These are phyloP conservation scores for Leptodermis oblonga DNA, from an alignment of 257 asterid species.

Conservation along the genomic window DNA sequence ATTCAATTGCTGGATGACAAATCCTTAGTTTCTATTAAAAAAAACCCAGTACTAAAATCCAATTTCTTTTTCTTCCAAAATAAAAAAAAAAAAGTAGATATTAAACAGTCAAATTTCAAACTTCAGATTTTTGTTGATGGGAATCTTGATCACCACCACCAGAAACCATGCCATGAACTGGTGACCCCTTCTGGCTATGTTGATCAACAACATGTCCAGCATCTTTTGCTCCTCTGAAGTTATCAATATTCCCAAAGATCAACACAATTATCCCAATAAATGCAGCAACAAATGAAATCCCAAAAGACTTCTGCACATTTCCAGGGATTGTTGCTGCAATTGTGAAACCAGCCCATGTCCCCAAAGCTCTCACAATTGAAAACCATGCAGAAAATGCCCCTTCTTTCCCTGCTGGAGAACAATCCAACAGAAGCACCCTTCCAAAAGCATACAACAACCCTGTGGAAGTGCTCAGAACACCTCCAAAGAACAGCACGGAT, in stretches of 20 bases:
- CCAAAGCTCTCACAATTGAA: conserved; percentile 67
- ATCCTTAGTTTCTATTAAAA: neutral
- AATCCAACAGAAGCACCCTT: conserved; percentile 70
- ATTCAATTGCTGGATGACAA: neutral
- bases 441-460: conserved; percentile 78
- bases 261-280: conserved; percentile 50
- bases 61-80: too few relatives aligned
- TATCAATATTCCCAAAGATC: conserved; percentile 76
- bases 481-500: conserved; percentile 55
- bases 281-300: conserved; percentile 56
- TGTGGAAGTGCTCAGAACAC: conserved; percentile 65
- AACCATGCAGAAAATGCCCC: conserved; percentile 86
- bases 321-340: conserved; percentile 55
- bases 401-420: conserved; percentile 87
- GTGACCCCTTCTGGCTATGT: conserved; percentile 42
- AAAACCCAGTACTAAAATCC: neutral
- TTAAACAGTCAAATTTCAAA: conserved; percentile 10
- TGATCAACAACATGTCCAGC: conserved; percentile 57
- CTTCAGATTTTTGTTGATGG: conserved; percentile 31
- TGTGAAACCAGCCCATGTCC: conserved; percentile 71
- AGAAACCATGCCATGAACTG: conserved; percentile 34
- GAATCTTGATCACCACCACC: conserved; percentile 26
- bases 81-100: neutral
- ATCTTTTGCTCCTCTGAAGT: conserved; percentile 73
- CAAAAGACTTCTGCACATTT: conserved; percentile 53